Base-by-base conservation (phyloP, 176 grass and related monocot genomes). In the Alopecurus myosuroides region DNA sequence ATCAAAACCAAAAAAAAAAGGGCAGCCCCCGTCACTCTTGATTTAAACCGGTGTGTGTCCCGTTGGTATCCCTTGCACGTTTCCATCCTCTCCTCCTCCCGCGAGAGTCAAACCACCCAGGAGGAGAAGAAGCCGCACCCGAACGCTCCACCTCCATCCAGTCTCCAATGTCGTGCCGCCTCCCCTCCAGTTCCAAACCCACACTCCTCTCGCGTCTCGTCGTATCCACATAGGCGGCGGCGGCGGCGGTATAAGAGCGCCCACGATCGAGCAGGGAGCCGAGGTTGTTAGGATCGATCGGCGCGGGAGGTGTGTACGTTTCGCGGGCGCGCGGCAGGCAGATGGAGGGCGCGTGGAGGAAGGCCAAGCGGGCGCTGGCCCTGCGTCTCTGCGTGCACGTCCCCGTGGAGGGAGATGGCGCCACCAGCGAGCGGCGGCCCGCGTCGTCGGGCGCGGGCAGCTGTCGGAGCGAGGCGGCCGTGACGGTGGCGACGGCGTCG, bases 271-370 rank as follows among this genome's bases (percentile, higher is more conserved):
- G 50, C 34, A 13, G 37, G 15, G 77, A 31, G 56, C 34, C 0
- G 41, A 3, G 44, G 29, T 15, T 51, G 26, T 25, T 34, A 10
- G 48, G 34, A 2, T 6, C 11, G 70, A 17, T 17, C 2, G 25
- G 60, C 44, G 85, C 13, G n/a, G n/a, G n/a, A 13, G 28, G 6
- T 6, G 41, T 9, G 42, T 55, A 10, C 52, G 26, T 37, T 39
- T 35, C 15, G 17, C 5, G 2, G 65, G 65, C 60, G n/a, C n/a
- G n/a, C n/a, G n/a, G 8, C 39, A 8, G 41, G 78, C 13, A 4
- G 83, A 95, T 98, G 93, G 93, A 90, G 77, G 71, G 85, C 67
- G 85, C 85, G 78, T 98, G 96, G 95, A 95, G 88, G 89, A 86
- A 85, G 69, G 91, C 86, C 18, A 95, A 88, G 93, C 74, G 46